Percentiles rank a stretch among this genome's conserved stretches.
Conservation (phyloP, 148 eudicot genomes). For the Cornus suecica region DNA sequence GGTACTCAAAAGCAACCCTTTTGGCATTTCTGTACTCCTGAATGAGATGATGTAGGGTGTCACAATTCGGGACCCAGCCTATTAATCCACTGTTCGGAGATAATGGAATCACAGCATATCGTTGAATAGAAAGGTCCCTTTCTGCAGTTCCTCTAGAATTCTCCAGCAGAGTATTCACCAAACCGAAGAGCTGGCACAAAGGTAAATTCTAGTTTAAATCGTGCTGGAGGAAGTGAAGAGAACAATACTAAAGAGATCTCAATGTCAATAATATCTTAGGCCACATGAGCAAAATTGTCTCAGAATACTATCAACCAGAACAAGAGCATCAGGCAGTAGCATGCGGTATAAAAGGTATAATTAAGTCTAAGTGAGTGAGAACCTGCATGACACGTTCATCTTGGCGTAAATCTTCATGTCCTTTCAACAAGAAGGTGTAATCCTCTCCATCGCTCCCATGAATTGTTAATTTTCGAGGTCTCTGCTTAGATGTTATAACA, state of each 20-base stretch:
- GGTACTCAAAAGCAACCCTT: constrained; percentile 49
- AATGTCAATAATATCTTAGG: background rate
- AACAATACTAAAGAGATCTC: background rate
- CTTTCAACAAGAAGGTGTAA: constrained; percentile 92
- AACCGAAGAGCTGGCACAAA: constrained; percentile 77
- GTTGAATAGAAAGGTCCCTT: constrained; percentile 82
- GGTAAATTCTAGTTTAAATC: background rate
- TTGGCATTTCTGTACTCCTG: constrained; percentile 94
- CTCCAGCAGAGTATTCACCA: constrained; percentile 90
- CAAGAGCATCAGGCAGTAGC: constrained; percentile 1
- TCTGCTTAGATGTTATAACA: constrained; percentile 93
- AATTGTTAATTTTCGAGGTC: constrained; percentile 95
- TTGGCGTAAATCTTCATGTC: constrained; percentile 98
- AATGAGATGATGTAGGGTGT: constrained; percentile 94
- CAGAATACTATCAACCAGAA: background rate
- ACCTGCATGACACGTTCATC: constrained; percentile 99
- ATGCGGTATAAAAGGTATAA: background rate
- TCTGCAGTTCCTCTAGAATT: constrained; percentile 89
- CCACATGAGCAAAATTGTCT: background rate
- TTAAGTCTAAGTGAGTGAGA: background rate
- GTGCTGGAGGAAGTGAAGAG: background rate
- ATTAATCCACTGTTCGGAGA: constrained; percentile 99
- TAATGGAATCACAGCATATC: constrained; percentile 91
- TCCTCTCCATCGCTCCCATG: constrained; percentile 96
- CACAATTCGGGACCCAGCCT: constrained; percentile 98